These are phyloP conservation scores for Mrakia frigida DNA, from an alignment of 768 basidiomycete genomes.

Conservation along the genomic window DNA sequence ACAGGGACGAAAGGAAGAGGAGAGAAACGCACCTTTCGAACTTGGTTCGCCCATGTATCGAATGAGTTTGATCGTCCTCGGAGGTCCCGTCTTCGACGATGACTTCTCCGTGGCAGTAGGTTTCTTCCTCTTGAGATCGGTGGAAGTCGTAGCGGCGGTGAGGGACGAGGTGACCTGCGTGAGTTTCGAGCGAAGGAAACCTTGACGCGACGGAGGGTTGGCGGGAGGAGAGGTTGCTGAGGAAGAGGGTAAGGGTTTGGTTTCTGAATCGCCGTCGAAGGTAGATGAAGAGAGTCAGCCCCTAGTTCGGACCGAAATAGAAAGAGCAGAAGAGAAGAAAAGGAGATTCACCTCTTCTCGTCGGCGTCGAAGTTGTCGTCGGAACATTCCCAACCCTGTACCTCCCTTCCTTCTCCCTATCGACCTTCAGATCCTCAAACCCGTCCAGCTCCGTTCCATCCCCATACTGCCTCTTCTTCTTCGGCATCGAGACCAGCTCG, in stretches of 20 bases:
- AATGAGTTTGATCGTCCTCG: conserved; percentile 16
- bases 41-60: not conserved
- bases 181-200: not conserved
- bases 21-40: conserved; percentile 23
- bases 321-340: not conserved
- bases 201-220: not conserved
- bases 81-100: not conserved
- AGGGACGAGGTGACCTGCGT: conserved; percentile 5
- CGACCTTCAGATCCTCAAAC: conserved; percentile 80
- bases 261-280: not conserved
- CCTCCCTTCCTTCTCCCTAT: conserved; percentile 63
- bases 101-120: not conserved
- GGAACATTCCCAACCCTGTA: conserved; percentile 14
- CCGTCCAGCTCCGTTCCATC: conserved; percentile 79
- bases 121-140: conserved; percentile 26
- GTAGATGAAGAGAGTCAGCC: not conserved
- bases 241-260: not conserved
- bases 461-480: conserved; percentile 39
- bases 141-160: conserved; percentile 10
- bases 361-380: not conserved
- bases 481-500: conserved; percentile 28
- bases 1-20: not conserved
- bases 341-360: not conserved
- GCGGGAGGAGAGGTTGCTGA: not conserved
- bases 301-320: too few relatives aligned